Conservation (phyloP, 495 filamentous ascomycete genomes). For the Copromyces sp. region DNA sequence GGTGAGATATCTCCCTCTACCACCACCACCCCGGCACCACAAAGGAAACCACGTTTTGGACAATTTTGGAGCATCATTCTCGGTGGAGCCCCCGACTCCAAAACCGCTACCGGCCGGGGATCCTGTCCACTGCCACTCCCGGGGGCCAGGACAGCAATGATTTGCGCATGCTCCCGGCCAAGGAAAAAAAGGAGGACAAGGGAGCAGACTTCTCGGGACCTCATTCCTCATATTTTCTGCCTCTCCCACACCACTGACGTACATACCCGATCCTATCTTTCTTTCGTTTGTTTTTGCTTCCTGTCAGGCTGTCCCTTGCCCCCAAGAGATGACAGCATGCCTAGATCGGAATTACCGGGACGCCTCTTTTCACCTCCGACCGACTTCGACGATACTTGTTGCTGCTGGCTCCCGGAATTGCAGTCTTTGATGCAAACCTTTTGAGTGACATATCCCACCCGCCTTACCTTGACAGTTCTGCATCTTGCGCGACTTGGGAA, state of each 20-base stretch:
- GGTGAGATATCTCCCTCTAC: background rate
- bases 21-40: background rate
- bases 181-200: background rate
- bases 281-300: slow-evolving; percentile 5
- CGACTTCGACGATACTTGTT: background rate
- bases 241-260: background rate
- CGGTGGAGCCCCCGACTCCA: background rate
- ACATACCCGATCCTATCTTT: background rate
- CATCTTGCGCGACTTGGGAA: background rate
- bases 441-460: background rate
- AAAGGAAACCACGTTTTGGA: background rate
- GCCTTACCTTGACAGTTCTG: background rate
- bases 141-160: background rate
- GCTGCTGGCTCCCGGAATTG: slow-evolving; percentile 17
- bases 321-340: slow-evolving; percentile 12
- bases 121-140: background rate
- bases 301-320: slow-evolving; percentile 4
- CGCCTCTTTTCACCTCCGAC: background rate
- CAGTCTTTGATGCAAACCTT: background rate
- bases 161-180: background rate
- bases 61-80: background rate
- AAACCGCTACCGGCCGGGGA: background rate
- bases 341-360: slow-evolving; percentile 7
- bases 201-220: background rate
- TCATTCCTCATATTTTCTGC: background rate